Evolutionary conservation across 495 filamentous ascomycete species (phyloP), one percentile per base, ranked within the genome.

Genomic region (Xylaria venustula): DNA sequence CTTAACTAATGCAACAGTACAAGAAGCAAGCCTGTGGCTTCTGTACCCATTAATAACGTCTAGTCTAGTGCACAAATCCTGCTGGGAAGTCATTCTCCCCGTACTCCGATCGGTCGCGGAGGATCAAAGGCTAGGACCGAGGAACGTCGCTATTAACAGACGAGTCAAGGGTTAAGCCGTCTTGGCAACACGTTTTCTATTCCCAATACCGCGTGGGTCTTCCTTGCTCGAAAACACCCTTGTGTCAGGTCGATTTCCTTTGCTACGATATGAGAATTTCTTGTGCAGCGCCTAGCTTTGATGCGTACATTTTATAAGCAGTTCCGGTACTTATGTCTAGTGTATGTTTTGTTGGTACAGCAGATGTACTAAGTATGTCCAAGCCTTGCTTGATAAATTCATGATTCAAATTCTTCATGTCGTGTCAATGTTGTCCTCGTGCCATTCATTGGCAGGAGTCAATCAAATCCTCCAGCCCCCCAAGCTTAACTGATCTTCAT

Each of bases 131-230:
- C 32, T 40, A 12, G 40, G 40, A 44, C 15, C 11, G 17, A 25
- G 34, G 11, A 17, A 12, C n/a, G n/a, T 30, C 7, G 41, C 41
- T 41, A 55, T 41, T 55, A 45, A 30, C 20, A 19, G 19, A 37
- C 8, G 46, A 26, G 47, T 34, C n/a, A 32, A 45, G 57, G 47
- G 36, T 36, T 23, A 52, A 60, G 47, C 57, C 57, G 57, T 60
- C 57, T 60, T 60, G 57, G 57, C 57, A 30, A 25, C 57, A 60
- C 57, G 46, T 60, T 60, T 52, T 60, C 36, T 26, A 2, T 20
- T 22, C 19, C n/a, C 34, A 55, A n/a, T 55, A 37, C 53, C 53
- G 53, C 40, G 53, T 34, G 53, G 53, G 40, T 45, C 53, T 45
- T 55, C 7, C 3, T 40, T 15, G 6, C 15, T 40, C 7, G 37